A percentile compares a stretch with the other conserved stretches of the same genome.
These are phyloP conservation scores for Dioszegia crocea DNA, from an alignment of 768 basidiomycete genomes.

Conservation along the genomic window DNA sequence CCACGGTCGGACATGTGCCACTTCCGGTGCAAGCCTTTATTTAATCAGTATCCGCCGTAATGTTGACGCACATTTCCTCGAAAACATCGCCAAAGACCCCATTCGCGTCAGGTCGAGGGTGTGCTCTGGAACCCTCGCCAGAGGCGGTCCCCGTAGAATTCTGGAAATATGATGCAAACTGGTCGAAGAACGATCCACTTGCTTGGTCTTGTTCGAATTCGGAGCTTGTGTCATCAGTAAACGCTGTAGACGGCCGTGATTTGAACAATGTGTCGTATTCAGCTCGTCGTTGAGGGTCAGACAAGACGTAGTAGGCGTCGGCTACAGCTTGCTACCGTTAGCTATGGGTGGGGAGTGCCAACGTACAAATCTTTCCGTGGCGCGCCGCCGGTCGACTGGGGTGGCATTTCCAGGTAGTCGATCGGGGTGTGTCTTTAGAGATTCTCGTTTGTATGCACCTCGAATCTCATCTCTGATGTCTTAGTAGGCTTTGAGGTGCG, in stretches of 20 bases:
- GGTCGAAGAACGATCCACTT: slow-evolving; percentile 69
- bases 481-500: not conserved
- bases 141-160: too few species aligned
- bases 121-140: too few species aligned
- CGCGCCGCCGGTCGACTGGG: slow-evolving; percentile 63
- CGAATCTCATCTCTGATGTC: slow-evolving; percentile 41
- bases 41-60: not conserved
- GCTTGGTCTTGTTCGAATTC: slow-evolving; percentile 53
- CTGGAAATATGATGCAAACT: slow-evolving; percentile 70
- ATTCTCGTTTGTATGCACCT: slow-evolving; percentile 46
- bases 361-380: slow-evolving; percentile 69
- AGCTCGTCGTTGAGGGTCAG: slow-evolving; percentile 59
- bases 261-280: slow-evolving; percentile 51
- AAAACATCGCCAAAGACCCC: slow-evolving; percentile 84
- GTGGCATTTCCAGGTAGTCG: slow-evolving; percentile 64
- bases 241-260: slow-evolving; percentile 34
- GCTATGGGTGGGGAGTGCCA: not conserved
- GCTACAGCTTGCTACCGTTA: slow-evolving; percentile 64
- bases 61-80: slow-evolving; percentile 66
- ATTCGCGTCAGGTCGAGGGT: slow-evolving; percentile 65
- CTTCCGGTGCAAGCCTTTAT: slow-evolving; percentile 47
- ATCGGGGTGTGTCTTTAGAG: slow-evolving; percentile 79
- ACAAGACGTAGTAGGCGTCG: slow-evolving; percentile 90
- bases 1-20: slow-evolving; percentile 47
- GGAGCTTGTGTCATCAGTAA: slow-evolving; percentile 36